Percentiles rank a stretch among this genome's conserved stretches.
phyloP scores from a whole-genome alignment of 257 asterid species.

The Ligustrum vulgare region DNA sequence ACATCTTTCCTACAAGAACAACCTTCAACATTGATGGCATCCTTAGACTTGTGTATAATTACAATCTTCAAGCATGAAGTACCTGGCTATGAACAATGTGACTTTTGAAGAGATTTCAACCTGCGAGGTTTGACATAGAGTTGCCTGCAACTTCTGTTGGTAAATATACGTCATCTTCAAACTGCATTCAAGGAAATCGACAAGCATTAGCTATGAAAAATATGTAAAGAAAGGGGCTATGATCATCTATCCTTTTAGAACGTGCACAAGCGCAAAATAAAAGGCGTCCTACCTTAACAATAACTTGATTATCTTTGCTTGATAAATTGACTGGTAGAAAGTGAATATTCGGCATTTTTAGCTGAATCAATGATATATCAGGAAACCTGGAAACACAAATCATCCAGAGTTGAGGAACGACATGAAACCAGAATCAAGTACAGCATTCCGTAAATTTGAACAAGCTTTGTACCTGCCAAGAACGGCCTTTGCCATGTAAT shows the following conservation, averaged over 20 bases:
- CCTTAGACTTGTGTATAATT: background rate
- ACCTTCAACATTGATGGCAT: background rate
- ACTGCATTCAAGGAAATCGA: conserved; percentile 41
- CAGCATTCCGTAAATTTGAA: background rate
- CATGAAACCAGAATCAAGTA: background rate
- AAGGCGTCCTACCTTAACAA: conserved; percentile 68
- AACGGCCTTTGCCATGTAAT: conserved; percentile 74
- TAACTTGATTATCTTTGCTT: conserved; percentile 69
- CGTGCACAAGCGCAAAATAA: too few relatives aligned
- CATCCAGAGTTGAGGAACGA: conserved; percentile 16
- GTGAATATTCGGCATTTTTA: conserved; percentile 94
- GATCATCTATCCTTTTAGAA: conserved; percentile 8
- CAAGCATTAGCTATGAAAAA: background rate
- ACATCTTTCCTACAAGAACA: background rate
- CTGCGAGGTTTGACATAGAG: conserved; percentile 40
- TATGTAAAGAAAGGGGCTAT: background rate
- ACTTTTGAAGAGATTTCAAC: conserved; percentile 33
- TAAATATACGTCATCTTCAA: conserved; percentile 80
- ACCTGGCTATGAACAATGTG: conserved; percentile 44
- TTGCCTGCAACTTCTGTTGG: too few relatives aligned
- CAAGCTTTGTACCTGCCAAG: conserved; percentile 63
- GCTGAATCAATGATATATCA: conserved; percentile 62
- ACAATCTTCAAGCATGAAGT: conserved; percentile 39
- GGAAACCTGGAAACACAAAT: conserved; percentile 62
- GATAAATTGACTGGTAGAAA: conserved; percentile 87